Base-by-base conservation (phyloP, 179 eudicot genomes). In the Monotropa hypopitys region DNA sequence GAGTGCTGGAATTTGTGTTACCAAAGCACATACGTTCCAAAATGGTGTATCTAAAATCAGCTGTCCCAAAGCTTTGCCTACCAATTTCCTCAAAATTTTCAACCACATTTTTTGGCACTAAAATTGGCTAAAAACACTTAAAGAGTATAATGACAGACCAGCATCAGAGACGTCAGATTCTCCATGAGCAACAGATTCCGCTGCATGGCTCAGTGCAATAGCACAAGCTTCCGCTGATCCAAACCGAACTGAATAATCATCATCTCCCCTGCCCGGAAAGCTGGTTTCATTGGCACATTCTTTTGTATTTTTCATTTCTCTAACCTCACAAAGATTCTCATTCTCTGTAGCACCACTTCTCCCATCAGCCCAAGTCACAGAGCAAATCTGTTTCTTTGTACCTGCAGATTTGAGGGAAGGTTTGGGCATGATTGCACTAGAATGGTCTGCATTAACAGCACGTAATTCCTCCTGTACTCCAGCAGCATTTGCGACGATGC, bases 171-270 rank as follows among this genome's bases (percentile, higher is more conserved):
- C 88, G 83, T 86, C 93, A 68, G 76, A 82, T 43, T 84, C 82
- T 76, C 94, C 95, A 50, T 93, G 84, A 70, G 86, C 89, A 81
- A 93, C 95, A 78, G 91, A 92, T 81, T 87, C 95, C 21, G 95
- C 92, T 49, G 93, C 99, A 83, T 91, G 86, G 81, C 76, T 84
- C 85, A 92, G 83, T 69, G 97, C 97, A 77, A 74, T 69, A 45
- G 97, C 97, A 90, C 93, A 88, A 35, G 93, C 97, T 85, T 95
- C 93, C 21, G 97, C 97, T 23, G 95, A 95, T 76, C 83, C 89
- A 86, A 82, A 82, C 79, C 92, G 87, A 46, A 83, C 65, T 42
- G 82, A 81, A 84, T 77, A 85, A 62, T 84, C 82, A 66, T 76
- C 77, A 3, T 73, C 84, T 73, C 50, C 79, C 57, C 66, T 68